These are phyloP conservation scores for Candida ascalaphidarum DNA, from an alignment of 805 yeast genomes.

Conservation along the genomic window DNA sequence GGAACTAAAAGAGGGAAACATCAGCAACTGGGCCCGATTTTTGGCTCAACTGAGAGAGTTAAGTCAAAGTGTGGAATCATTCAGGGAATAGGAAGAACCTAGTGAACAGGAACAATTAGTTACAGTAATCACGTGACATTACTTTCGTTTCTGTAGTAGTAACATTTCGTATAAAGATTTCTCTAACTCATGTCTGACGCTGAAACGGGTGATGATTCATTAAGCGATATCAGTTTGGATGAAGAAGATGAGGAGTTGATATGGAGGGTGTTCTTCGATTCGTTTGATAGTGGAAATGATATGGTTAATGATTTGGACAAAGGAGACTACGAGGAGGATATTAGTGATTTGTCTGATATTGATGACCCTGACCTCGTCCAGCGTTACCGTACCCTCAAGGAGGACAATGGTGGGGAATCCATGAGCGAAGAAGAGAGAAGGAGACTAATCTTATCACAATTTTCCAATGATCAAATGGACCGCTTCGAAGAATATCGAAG, in stretches of 20 bases:
- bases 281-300: slow-evolving; percentile 8
- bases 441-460: slow-evolving; percentile 56
- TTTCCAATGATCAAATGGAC: slow-evolving; percentile 77
- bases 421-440: slow-evolving; percentile 46
- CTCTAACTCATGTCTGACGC: no score
- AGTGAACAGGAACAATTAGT: no score
- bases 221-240: slow-evolving; percentile 32
- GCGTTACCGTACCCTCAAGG: slow-evolving; percentile 20
- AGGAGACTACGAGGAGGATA: slow-evolving; percentile 9
- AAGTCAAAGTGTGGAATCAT: no score
- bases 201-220: no score
- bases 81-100: no score
- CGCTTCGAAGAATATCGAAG: slow-evolving; percentile 83
- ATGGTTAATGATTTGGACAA: slow-evolving; percentile 3
- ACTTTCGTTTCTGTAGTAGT: no score
- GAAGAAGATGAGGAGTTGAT: slow-evolving; percentile 39
- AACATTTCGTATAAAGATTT: no score
- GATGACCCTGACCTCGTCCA: slow-evolving; percentile 25
- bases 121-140: no score
- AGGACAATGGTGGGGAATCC: slow-evolving; percentile 17
- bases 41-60: no score
- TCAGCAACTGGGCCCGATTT: no score
- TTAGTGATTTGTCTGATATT: slow-evolving; percentile 22
- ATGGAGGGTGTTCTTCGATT: slow-evolving; percentile 32
- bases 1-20: no score